Base-by-base conservation (phyloP, 2,329 filamentous ascomycete genomes). In the Diaporthe ilicicola region DNA sequence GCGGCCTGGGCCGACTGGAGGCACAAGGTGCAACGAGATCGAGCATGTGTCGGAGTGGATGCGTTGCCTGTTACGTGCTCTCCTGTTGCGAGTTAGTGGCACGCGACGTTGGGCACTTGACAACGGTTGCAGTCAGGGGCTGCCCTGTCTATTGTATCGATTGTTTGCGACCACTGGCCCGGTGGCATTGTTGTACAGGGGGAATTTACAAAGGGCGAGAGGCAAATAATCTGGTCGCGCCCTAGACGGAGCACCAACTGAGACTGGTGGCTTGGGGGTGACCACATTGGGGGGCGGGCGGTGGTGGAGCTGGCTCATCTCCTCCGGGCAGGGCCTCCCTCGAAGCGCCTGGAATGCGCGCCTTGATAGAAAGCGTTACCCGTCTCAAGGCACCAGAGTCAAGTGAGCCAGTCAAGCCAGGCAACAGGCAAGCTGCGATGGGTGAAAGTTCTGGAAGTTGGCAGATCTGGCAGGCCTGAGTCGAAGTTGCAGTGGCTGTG, bases 211-310 rank as follows among this genome's bases (percentile, higher is more conserved):
- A 61, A 42, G 34, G 34, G 55, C 56, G 39, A 61, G 55, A 10
- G 0, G 0, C 5, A 27, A 34, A 37, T n/a, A 48, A 42, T 62
- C 56, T 37, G 56, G 46, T 48, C 59, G 59, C 59, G 56, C 13
- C 54, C 27, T 17, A 13, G 39, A 37, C 17, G 15, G 34, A 42
- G 44, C n/a, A n/a, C 17, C 27, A 62, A 62, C 24, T 62, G 59
- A 62, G 59, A 62, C 59, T 62, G 27, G 59, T 42, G 59, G 59
- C 55, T 61, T 61, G 39, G 55, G 15, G 37, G 34, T 15, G n/a
- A 9, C 32, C 4, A 34, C 32, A 9, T 13, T 5, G 48, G 4
- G 48, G 48, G 48, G 27, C 27, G 51, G 55, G 55, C 56, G 24
- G 5, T 9, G 22, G 55, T 59, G 56, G 56, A 32, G 42, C 9